Percentiles rank a stretch among this genome's conserved stretches.
Evolutionary conservation across 257 asterid species (phyloP).

Genomic region (Solanum ossicruentum): DNA sequence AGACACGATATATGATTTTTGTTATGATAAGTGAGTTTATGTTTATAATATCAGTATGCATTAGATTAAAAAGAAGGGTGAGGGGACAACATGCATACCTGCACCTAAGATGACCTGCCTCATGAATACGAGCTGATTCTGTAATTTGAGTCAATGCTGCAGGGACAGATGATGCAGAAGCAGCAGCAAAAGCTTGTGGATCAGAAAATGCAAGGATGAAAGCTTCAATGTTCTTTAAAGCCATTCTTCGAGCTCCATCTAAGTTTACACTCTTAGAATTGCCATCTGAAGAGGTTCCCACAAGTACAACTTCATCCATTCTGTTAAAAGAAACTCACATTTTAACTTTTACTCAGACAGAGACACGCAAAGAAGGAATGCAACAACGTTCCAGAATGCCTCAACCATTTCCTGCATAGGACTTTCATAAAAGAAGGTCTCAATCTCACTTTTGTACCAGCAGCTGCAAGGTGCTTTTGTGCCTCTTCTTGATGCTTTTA

Average conservation of each 20-base stretch:
- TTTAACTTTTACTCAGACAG: background rate
- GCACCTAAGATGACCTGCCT: constrained; percentile 89
- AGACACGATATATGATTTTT: background rate
- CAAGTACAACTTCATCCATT: constrained; percentile 52
- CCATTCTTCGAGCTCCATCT: constrained; percentile 57
- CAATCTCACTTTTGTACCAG: background rate
- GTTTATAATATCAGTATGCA: background rate
- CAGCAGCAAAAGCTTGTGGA: constrained; percentile 61
- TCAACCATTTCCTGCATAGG: background rate
- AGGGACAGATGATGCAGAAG: constrained; percentile 59
- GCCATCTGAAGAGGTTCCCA: constrained; percentile 51
- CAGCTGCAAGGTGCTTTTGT: background rate
- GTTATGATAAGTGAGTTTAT: background rate
- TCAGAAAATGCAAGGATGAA: constrained; percentile 48
- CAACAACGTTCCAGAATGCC: background rate
- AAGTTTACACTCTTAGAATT: constrained; percentile 46
- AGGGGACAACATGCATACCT: constrained; percentile 26
- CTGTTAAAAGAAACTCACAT: constrained; percentile 24
- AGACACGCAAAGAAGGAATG: background rate
- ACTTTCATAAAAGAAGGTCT: background rate
- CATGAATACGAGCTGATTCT: constrained; percentile 69
- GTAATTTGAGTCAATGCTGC: constrained; percentile 57
- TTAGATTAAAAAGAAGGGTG: background rate
- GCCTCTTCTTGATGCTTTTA: background rate
- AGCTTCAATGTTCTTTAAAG: constrained; percentile 57